Conservation (phyloP, 2,329 filamentous ascomycete species). For the Botrytis fragariae region DNA sequence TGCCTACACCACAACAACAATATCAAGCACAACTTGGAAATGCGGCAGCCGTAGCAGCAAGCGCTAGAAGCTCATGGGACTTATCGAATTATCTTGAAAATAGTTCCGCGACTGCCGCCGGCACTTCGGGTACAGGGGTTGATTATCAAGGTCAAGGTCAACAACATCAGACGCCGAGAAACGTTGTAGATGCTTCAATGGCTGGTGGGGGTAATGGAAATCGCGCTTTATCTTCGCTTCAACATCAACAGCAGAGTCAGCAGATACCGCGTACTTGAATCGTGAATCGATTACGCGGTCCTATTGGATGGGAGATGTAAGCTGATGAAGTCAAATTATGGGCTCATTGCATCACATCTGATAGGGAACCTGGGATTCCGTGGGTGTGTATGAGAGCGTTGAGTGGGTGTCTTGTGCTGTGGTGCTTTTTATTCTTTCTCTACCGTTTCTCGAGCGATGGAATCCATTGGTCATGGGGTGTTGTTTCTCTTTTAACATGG, state of each 20-base stretch:
- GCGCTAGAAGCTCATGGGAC: constrained; percentile 36
- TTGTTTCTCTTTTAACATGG: constrained; percentile 24
- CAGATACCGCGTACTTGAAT: constrained; percentile 33
- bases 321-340: constrained; percentile 5
- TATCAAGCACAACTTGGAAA: constrained; percentile 30
- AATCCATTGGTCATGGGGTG: constrained; percentile 35
- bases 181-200: constrained; percentile 30
- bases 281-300: constrained; percentile 25
- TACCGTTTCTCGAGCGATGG: not conserved
- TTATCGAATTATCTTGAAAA: constrained; percentile 38
- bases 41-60: constrained; percentile 19
- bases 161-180: constrained; percentile 24
- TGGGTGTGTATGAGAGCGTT: not conserved
- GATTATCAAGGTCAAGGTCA: constrained; percentile 26
- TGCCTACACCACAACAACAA: constrained; percentile 30
- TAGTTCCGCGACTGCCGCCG: constrained; percentile 33
- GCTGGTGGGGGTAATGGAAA: constrained; percentile 27
- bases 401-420: constrained; percentile 33
- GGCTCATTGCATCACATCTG: constrained; percentile 7
- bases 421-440: not conserved
- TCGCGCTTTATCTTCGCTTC: constrained; percentile 29
- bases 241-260: constrained; percentile 34
- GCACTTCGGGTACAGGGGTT: constrained; percentile 29
- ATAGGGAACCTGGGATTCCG: not conserved
- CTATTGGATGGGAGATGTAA: constrained; percentile 27